phyloP scores from a whole-genome alignment of 2,329 filamentous ascomycete species.

The Didymellaceae sp. region DNA sequence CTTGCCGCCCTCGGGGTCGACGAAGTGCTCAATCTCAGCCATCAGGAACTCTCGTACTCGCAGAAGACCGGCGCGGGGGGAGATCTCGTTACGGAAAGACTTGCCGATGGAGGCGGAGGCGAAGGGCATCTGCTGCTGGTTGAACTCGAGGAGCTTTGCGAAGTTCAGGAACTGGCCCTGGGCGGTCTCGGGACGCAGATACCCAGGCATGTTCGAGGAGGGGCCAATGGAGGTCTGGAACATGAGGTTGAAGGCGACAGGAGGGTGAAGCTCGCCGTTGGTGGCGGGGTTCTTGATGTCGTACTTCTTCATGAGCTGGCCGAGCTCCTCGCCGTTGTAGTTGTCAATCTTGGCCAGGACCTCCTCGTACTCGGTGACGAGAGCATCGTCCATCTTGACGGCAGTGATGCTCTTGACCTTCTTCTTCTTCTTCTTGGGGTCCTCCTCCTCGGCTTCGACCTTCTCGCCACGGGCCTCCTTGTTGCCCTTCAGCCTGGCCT shows the following conservation, averaged over 20 bases:
- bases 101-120: slow-evolving; percentile 97
- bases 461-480: slow-evolving; percentile 89
- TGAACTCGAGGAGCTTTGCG: slow-evolving; percentile 93
- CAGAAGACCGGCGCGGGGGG: slow-evolving; percentile 86
- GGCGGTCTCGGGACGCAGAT: slow-evolving; percentile 78
- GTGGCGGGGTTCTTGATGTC: slow-evolving; percentile 88
- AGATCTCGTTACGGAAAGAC: slow-evolving; percentile 98
- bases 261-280: slow-evolving; percentile 75
- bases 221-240: slow-evolving; percentile 96
- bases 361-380: slow-evolving; percentile 90
- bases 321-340: slow-evolving; percentile 86
- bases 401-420: slow-evolving; percentile 67
- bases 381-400: slow-evolving; percentile 83
- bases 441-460: slow-evolving; percentile 76
- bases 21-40: slow-evolving; percentile 99
- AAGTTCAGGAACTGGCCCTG: slow-evolving; percentile 99
- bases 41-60: slow-evolving; percentile 97
- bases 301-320: slow-evolving; percentile 83
- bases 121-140: slow-evolving; percentile 94
- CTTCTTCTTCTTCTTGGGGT: slow-evolving; percentile 88
- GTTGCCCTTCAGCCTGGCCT: slow-evolving; percentile 84
- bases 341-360: slow-evolving; percentile 94
- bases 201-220: slow-evolving; percentile 79
- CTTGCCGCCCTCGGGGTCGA: slow-evolving; percentile 93
- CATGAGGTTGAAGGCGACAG: slow-evolving; percentile 97